Evolutionary conservation across 306 rosid genomes (phyloP), one percentile per base, ranked within the genome.

Genomic region (Glycine tomentella): DNA sequence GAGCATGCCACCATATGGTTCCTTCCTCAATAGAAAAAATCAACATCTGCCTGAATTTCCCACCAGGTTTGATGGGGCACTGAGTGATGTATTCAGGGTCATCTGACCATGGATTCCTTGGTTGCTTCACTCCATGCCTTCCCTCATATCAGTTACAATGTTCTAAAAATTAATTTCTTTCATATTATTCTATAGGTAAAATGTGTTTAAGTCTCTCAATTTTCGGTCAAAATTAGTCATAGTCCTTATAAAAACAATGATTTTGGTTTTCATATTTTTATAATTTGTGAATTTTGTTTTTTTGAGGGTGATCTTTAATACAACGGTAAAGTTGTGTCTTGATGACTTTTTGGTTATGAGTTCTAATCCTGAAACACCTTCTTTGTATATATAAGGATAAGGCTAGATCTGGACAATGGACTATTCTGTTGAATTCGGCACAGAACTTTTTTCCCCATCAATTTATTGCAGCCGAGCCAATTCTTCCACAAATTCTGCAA

Each of bases 1-100:
- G 96, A 70, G 91, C 91, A 78, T 91, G 92, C 96, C 96, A 91
- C 96, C 92, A 91, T 3, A 91, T 5, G 42, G 96, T 88, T 3
- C 95, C 92, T 66, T 81, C 90, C 61, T 88, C 93, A 0, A 2
- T 11, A 3, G 96, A 75, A 15, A 91, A 79, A 3, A 80, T 36
- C 15, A 91, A 9, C 9, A 80, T 80, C 20, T 91, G 89, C 4
- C 25, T 85, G 74, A 87, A 89, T 7, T 3, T 83, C 1, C 53
- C 79, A 33, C 87, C 90, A 0, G 88, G 86, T 75, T 78, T 61
- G 7, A 91, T 88, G 4, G 96, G 91, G 2, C 90, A 90, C 6
- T 88, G 91, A 0, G 91, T 90, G 65, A 90, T 88, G 20, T 84
- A 84, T 10, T 70, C 80, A 56, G 90, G 91, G 20, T 90, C 93